Base-by-base conservation (phyloP, 805 yeast genomes). In the Ogataea allantospora region DNA sequence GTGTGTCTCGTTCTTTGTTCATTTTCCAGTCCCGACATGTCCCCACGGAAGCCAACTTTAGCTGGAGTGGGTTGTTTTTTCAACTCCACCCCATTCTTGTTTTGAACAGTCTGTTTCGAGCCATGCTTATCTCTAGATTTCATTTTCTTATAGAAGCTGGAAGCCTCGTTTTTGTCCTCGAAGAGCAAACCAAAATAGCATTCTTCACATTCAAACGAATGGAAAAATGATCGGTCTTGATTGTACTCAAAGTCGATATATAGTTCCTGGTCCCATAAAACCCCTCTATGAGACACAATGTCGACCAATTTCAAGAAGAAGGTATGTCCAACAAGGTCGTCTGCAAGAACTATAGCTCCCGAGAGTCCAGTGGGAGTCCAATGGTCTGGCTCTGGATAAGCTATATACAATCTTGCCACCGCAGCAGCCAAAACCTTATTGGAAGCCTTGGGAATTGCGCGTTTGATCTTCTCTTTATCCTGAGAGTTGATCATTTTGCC, bases 231-330 rank as follows among this genome's bases (percentile, higher is more conserved):
- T 21, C 99, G 75, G 61, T 93, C 99, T 62, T 93, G 98, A 55
- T 85, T 77, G 63, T 93, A 93, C 51, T 82, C 81, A 60, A 93
- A 88, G 53, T 86, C 83, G 9, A 87, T 80, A 54, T 86, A 91
- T 33, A 93, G 63, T 62, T 93, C 99, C 62, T 93, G 99, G 61
- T 93, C 99, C 99, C 99, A 93, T 0, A 93, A 48, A 0, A 93
- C 95, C 23, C 98, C 98, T 27, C 83, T 68, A 44, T 78, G 75
- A 6, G 95, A 95, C 25, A 69, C 55, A 21, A 91, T 78, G 55
- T 93, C 99, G 6, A 93, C 95, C 36, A 93, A 58, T 59, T 93
- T 93, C 30, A 93, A 70, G 60, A 88, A 93, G 55, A 86, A 88
- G 0, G 96, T 88, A 60, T 91, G 91, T 3, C 98, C 98, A 2